Conservation (phyloP, 2,329 filamentous ascomycete genomes). For the Thelonectria discophora region DNA sequence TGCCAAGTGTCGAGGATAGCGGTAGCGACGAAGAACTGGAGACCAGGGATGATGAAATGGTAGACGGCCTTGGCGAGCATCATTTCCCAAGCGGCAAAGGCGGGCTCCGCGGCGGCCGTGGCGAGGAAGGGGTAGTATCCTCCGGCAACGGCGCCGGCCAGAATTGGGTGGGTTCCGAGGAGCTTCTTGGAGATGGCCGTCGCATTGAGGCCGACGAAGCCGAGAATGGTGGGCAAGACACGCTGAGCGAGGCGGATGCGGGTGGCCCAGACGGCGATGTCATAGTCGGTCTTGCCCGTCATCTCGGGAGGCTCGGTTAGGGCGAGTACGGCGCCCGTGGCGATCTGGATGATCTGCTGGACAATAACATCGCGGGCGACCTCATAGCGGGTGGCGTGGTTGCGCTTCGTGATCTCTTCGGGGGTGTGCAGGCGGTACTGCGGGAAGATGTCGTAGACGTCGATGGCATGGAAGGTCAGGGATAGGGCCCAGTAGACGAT, state of each 20-base stretch:
- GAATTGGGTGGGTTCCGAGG: slow-evolving; percentile 72
- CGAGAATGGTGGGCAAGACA: slow-evolving; percentile 76
- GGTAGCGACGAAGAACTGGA: slow-evolving; percentile 81
- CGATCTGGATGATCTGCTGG: slow-evolving; percentile 89
- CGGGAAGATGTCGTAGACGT: slow-evolving; percentile 84
- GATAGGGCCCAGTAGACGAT: slow-evolving; percentile 90
- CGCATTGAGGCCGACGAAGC: slow-evolving; percentile 79
- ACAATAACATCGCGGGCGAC: slow-evolving; percentile 90
- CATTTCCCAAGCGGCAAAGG: slow-evolving; percentile 87
- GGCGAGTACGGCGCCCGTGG: slow-evolving; percentile 72
- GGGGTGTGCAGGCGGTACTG: slow-evolving; percentile 95
- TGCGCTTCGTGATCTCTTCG: slow-evolving; percentile 86
- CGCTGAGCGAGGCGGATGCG: slow-evolving; percentile 81
- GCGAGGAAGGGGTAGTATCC: slow-evolving; percentile 80
- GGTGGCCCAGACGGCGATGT: slow-evolving; percentile 89
- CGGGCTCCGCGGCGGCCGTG: slow-evolving; percentile 69
- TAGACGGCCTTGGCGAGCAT: slow-evolving; percentile 79
- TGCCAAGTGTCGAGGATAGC: slow-evolving; percentile 94
- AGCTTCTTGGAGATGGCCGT: slow-evolving; percentile 78
- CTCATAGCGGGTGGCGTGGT: slow-evolving; percentile 84
- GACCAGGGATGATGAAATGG: slow-evolving; percentile 75
- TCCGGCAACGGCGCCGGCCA: slow-evolving; percentile 80
- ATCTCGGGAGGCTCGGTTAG: slow-evolving; percentile 78
- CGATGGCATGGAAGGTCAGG: slow-evolving; percentile 85
- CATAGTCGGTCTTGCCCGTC: slow-evolving; percentile 81